Base-by-base conservation (phyloP, 805 yeast species). In the Peterozyma xylosa region DNA sequence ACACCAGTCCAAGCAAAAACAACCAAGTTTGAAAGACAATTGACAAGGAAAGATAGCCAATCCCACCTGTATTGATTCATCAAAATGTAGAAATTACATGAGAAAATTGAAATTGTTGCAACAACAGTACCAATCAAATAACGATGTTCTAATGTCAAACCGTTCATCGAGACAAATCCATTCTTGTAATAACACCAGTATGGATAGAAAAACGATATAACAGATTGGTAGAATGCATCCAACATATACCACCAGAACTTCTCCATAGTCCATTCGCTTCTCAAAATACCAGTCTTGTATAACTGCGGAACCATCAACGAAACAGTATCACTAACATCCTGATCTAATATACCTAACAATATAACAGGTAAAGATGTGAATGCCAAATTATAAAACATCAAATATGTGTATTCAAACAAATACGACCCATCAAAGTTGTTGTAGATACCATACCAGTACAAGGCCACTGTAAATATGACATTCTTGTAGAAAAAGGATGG, bases 331-430 rank as follows among this genome's bases (percentile, higher is more conserved):
- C 76, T 67, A 27, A 85, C 84, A 60, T 85, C 93, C 58, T 85
- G 91, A 59, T 85, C 95, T 37, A 83, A 63, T 30, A 81, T 71
- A 14, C 85, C 93, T 59, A 85, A 62, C 50, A 81, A 71, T 40
- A 85, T 82, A 38, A 85, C 85, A 4, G 95, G 91, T 46, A 84
- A 62, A 9, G 93, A 84, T 1, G 93, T 85, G 55, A 85, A 85
- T 3, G 88, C 87, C 67, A 86, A 71, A 59, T 85, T 85, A 70
- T 80, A 85, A 57, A 85, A 76, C 77, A 83, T 81, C 63, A 86
- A 71, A 57, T 75, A 82, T 17, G 95, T 85, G 63, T 76, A 86
- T 62, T 85, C 91, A 53, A 78, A 84, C 56, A 84, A 66, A 56
- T 84, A 85, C 2, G 89, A 73, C 32, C 89, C 89, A 58, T 86